Evolutionary conservation across 2,329 filamentous ascomycete species (phyloP).

Genomic region (Fusarium sp.): DNA sequence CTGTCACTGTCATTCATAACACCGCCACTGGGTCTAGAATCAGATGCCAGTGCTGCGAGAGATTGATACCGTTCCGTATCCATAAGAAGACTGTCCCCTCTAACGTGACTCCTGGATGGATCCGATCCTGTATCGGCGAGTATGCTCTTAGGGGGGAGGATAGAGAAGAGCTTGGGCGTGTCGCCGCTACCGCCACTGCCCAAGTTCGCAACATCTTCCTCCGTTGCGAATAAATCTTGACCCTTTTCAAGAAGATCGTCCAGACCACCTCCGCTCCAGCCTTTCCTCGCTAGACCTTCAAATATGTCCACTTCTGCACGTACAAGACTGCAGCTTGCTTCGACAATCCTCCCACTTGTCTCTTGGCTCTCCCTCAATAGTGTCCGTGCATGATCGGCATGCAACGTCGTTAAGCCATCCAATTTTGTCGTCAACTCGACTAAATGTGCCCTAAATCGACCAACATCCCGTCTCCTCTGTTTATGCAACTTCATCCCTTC

Average conservation of each 20-base stretch:
- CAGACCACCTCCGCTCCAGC: conserved; percentile 72
- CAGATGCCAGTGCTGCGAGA: conserved; percentile 57
- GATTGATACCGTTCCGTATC: conserved; percentile 66
- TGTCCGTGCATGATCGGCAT: conserved; percentile 67
- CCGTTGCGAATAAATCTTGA: conserved; percentile 66
- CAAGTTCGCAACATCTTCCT: conserved; percentile 47
- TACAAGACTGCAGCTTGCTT: conserved; percentile 71
- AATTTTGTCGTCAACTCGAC: conserved; percentile 70
- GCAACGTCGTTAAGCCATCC: conserved; percentile 69
- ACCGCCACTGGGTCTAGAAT: conserved; percentile 39
- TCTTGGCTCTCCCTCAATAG: conserved; percentile 71
- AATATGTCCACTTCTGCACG: conserved; percentile 76
- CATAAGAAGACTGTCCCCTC: conserved; percentile 65
- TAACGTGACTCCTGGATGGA: conserved; percentile 50
- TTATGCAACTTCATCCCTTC: conserved; percentile 71
- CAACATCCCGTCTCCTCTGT: conserved; percentile 68
- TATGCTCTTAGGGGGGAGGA: conserved; percentile 71
- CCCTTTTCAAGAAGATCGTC: conserved; percentile 73
- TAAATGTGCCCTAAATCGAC: conserved; percentile 68
- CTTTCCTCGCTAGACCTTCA: conserved; percentile 71
- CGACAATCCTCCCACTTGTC: conserved; percentile 68
- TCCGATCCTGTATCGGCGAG: conserved; percentile 61
- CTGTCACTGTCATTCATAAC: conserved; percentile 59
- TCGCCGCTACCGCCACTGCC: conserved; percentile 47
- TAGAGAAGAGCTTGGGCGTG: conserved; percentile 67